Evolutionary conservation across 2,329 filamentous ascomycete species (phyloP), one percentile per base, ranked within the genome.

Genomic region (Colletotrichum destructivum): DNA sequence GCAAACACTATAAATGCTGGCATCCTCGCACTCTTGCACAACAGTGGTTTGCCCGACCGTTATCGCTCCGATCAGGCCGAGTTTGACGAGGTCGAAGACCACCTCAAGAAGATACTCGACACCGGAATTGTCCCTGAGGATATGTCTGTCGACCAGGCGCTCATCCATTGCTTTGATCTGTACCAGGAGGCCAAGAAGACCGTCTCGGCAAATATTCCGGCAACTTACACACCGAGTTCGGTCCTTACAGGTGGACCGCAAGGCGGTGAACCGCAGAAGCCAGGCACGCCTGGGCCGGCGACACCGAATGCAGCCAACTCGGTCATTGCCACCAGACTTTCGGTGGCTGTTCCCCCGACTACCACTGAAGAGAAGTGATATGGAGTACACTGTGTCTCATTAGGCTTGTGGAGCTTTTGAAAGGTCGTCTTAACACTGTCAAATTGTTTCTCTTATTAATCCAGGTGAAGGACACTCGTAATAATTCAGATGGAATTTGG

Each of bases 41-140:
- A 88, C 75, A 88, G 85, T 70, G 87, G 87, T 1, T 76, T 89
- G 21, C 87, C 87, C 2, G 85, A 88, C 71, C 79, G 86, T 9
- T 88, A 88, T 73, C 82, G 86, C 38, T 83, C 83, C 61, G 82
- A 88, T 75, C 83, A 83, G 74, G 81, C 83, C 38, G 85, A 88
- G 75, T 88, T 88, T 75, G 81, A 82, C 63, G 81, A 83, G 49
- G 79, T 88, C 38, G 86, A 88, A 74, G 85, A 88, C 69, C 81
- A 84, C 74, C 81, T 89, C 75, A 86, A 85, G 75, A 82, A 85
- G 71, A 78, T 88, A 5, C 81, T 88, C 47, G 84, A 88, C 72
- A 85, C 84, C 2, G 80, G 83, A 46, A 81, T 88, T 31, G 82
- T 86, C 23, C 83, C 82, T 3, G 80, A 79, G 11, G 79, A 81